A percentile compares a stretch with the other conserved stretches of the same genome.
Evolutionary conservation across 75 land plant genomes (phyloP).

Genomic region (Chamaecyparis obtusa): DNA sequence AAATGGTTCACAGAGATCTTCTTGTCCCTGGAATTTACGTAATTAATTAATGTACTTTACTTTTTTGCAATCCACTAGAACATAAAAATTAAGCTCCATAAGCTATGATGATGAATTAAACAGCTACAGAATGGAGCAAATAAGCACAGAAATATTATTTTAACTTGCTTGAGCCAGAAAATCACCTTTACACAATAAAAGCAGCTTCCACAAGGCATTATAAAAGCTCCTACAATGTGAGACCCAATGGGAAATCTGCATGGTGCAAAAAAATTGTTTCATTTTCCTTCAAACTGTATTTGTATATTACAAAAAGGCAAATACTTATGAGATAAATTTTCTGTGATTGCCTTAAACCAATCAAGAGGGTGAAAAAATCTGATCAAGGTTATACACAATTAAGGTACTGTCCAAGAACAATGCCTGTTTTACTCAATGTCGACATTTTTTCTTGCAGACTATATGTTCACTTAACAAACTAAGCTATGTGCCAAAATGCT

Average conservation of each 20-base stretch:
- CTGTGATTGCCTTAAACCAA: neutral
- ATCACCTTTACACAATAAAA: constrained; percentile 82
- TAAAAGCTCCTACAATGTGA: constrained; percentile 91
- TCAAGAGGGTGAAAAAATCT: neutral
- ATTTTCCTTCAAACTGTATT: neutral
- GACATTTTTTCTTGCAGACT: neutral
- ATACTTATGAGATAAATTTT: neutral
- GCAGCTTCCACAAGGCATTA: constrained; percentile 99
- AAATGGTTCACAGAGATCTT: constrained; percentile 91
- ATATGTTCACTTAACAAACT: neutral
- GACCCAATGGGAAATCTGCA: constrained; percentile 87
- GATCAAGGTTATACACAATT: neutral
- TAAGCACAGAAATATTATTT: neutral
- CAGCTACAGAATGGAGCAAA: neutral
- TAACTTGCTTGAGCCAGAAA: neutral
- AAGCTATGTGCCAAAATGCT: neutral
- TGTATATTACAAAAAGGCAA: neutral
- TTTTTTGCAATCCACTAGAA: neutral
- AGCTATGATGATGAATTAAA: neutral
- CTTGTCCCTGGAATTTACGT: constrained; percentile 69
- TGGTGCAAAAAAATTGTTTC: neutral
- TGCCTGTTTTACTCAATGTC: neutral
- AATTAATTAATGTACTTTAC: neutral
- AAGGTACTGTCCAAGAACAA: neutral
- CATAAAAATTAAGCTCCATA: neutral